Evolutionary conservation across 1,284 basidiomycete species (phyloP).

Genomic region (Leccinum insigne): DNA sequence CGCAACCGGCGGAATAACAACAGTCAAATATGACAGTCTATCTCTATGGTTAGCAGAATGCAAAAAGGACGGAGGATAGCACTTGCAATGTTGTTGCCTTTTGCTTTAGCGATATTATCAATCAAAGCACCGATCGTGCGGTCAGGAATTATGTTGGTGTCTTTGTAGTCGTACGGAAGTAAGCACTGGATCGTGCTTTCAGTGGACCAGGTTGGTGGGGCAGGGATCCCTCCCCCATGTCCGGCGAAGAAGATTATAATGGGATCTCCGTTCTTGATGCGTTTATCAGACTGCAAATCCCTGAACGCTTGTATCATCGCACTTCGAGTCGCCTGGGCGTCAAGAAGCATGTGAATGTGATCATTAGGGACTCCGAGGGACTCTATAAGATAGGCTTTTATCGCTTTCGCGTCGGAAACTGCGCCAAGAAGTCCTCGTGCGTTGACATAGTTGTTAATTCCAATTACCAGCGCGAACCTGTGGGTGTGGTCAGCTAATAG

Average conservation of each 20-base stretch:
- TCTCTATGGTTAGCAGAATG: background rate
- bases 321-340: constrained; percentile 53
- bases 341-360: constrained; percentile 53
- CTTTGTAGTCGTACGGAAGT: constrained; percentile 57
- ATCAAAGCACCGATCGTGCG: constrained; percentile 56
- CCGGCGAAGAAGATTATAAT: constrained; percentile 66
- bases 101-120: constrained; percentile 44
- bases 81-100: constrained; percentile 56
- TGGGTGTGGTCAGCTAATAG: background rate
- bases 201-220: constrained; percentile 50
- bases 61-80: background rate
- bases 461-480: constrained; percentile 58
- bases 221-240: constrained; percentile 52
- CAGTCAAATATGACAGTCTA: constrained; percentile 57
- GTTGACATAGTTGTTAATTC: constrained; percentile 55
- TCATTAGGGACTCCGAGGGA: constrained; percentile 51
- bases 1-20: constrained; percentile 48
- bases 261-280: constrained; percentile 55
- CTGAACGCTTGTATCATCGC: constrained; percentile 52
- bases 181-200: constrained; percentile 49
- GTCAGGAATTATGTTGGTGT: constrained; percentile 47
- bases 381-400: constrained; percentile 51
- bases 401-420: constrained; percentile 52
- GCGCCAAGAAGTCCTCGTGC: constrained; percentile 57
- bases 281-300: constrained; percentile 51